A percentile compares a stretch with the other conserved stretches of the same genome.
Evolutionary conservation across 2,329 filamentous ascomycete species (phyloP).

Genomic region (Aspergillus sp.): DNA sequence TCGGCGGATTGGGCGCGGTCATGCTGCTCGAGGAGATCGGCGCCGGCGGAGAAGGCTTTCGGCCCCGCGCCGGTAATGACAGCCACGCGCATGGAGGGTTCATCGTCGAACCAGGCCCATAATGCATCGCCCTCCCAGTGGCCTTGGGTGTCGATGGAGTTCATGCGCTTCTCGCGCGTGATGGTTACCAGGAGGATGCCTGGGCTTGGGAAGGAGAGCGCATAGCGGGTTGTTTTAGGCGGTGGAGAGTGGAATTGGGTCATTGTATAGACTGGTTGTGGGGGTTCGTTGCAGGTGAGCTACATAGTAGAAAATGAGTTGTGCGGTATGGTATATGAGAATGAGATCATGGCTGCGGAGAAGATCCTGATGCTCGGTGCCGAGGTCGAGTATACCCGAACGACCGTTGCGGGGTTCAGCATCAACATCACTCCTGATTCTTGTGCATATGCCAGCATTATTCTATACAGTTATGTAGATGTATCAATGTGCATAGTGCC

Average conservation of each 20-base stretch:
- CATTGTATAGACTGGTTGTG: background rate
- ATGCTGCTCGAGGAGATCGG: background rate
- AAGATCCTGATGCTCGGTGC: background rate
- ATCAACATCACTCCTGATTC: too few relatives aligned
- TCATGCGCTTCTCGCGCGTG: conserved; percentile 38
- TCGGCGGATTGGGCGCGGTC: conserved; percentile 5
- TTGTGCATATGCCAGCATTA: too few relatives aligned
- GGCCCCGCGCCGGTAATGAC: background rate
- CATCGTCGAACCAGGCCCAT: conserved; percentile 18
- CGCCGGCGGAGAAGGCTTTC: background rate
- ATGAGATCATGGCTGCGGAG: background rate
- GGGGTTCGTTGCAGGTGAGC: background rate
- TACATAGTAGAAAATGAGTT: too few relatives aligned
- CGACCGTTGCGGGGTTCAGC: too few relatives aligned
- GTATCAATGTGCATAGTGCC: too few relatives aligned
- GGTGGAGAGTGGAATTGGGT: background rate
- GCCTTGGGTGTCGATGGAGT: conserved; percentile 38
- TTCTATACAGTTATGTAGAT: too few relatives aligned
- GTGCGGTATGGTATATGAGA: background rate
- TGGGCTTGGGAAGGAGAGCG: conserved; percentile 36
- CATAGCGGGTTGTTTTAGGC: background rate
- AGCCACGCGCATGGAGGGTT: background rate
- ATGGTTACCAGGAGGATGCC: conserved; percentile 46
- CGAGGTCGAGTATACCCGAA: background rate
- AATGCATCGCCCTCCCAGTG: conserved; percentile 40